These are phyloP conservation scores for Rosa multiflora DNA, from an alignment of 306 rosid species.

Conservation along the genomic window DNA sequence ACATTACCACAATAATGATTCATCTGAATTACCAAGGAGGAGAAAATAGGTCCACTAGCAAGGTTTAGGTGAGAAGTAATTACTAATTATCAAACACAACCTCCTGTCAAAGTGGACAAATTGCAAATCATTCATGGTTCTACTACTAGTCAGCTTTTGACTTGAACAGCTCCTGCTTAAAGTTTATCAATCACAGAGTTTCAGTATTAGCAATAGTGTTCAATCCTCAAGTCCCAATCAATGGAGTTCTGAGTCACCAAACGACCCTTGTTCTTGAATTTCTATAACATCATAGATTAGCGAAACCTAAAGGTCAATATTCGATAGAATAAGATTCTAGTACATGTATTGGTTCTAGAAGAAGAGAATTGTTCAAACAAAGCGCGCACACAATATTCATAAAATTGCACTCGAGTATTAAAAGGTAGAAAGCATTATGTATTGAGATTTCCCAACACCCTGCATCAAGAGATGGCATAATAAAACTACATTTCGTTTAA, in stretches of 20 bases:
- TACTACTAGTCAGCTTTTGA: slow-evolving; percentile 19
- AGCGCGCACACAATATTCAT: neutral
- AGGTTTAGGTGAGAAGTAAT: slow-evolving; percentile 17
- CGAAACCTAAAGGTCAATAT: neutral
- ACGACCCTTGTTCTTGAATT: slow-evolving; percentile 10
- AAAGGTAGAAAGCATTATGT: neutral
- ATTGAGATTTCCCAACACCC: too few relatives aligned
- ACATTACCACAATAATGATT: neutral
- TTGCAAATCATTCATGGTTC: neutral
- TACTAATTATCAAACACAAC: slow-evolving; percentile 25
- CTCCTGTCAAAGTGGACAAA: slow-evolving; percentile 20
- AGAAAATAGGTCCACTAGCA: slow-evolving; percentile 21
- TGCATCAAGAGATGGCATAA: neutral
- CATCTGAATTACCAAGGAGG: neutral
- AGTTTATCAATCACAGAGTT: neutral
- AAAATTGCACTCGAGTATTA: neutral
- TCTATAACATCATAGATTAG: neutral
- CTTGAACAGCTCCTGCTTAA: slow-evolving; percentile 10
- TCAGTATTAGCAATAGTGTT: slow-evolving; percentile 17
- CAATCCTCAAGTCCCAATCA: slow-evolving; percentile 26
- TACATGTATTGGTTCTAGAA: neutral
- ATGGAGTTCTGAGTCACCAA: slow-evolving; percentile 29
- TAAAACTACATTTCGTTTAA: neutral
- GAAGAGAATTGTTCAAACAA: slow-evolving; percentile 1
- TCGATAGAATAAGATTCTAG: neutral